Evolutionary conservation across 768 basidiomycete species (phyloP).

Genomic region (Kondoa malvinella): DNA sequence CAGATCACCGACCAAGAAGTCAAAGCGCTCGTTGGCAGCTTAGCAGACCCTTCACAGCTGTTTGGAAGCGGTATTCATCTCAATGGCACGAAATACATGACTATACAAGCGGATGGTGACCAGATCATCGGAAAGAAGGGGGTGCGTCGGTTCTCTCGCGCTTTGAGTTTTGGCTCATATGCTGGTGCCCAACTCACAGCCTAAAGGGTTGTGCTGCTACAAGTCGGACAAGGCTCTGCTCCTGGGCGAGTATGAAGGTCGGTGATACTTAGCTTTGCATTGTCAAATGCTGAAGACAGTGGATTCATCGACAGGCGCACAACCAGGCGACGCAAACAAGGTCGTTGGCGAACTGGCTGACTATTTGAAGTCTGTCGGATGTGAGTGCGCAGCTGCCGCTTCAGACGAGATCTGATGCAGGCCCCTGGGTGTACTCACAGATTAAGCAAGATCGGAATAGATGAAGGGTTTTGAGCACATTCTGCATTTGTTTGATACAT

Average conservation of each 20-base stretch:
- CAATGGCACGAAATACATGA: constrained; percentile 4
- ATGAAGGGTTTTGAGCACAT: background rate
- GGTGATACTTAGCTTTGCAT: background rate
- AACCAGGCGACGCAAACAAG: constrained; percentile 6
- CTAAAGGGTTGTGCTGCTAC: constrained; percentile 52
- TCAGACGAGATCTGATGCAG: background rate
- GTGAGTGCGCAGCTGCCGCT: background rate
- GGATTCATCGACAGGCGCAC: background rate
- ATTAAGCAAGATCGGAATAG: background rate
- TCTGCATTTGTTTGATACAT: background rate
- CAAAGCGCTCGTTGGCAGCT: background rate
- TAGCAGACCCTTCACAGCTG: background rate
- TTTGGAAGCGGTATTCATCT: constrained; percentile 1
- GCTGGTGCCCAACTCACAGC: constrained; percentile 35
- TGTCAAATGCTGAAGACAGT: background rate
- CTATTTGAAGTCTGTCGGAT: constrained; percentile 3
- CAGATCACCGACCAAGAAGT: constrained; percentile 6
- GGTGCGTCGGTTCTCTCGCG: background rate
- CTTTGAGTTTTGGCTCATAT: background rate
- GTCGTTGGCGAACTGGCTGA: background rate
- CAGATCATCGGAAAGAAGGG: constrained; percentile 9
- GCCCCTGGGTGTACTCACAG: background rate
- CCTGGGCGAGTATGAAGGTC: constrained; percentile 48
- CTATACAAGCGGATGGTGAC: background rate
- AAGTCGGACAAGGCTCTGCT: constrained; percentile 78